A percentile compares a stretch with the other conserved stretches of the same genome.
Evolutionary conservation across 768 basidiomycete genomes (phyloP).

Genomic region (Boletus sp.): DNA sequence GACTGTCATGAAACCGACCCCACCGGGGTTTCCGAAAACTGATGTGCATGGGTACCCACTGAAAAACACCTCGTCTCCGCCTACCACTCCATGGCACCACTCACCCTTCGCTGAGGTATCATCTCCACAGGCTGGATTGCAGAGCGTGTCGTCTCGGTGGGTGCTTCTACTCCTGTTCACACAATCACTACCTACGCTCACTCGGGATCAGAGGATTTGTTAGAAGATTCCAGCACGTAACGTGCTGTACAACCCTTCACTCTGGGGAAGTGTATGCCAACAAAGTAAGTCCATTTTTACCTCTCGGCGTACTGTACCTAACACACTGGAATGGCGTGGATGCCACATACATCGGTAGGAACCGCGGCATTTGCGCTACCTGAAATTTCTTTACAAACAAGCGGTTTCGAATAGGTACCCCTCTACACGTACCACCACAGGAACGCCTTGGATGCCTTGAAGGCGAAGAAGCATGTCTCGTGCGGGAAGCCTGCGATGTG

Average conservation of each 20-base stretch:
- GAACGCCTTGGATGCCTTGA: neutral
- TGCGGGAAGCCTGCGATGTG: neutral
- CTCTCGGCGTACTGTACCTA: neutral
- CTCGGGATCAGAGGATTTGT: neutral
- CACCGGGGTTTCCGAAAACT: neutral
- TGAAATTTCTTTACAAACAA: neutral
- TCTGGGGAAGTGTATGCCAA: neutral
- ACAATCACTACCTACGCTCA: neutral
- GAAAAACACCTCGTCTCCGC: neutral
- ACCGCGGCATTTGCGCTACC: neutral
- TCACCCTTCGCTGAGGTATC: neutral
- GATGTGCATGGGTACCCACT: neutral
- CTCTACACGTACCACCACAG: neutral
- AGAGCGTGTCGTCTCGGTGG: conserved; percentile 29
- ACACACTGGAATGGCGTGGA: neutral
- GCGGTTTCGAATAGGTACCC: neutral
- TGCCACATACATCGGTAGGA: neutral
- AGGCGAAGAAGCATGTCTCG: neutral
- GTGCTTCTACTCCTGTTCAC: neutral
- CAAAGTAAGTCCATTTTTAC: neutral
- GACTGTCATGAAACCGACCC: neutral
- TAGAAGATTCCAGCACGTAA: neutral
- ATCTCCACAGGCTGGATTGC: neutral
- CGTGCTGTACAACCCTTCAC: no score
- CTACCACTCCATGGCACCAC: no score